Evolutionary conservation across 2,329 filamentous ascomycete species (phyloP).

Genomic region (Sordariomycetes sp.): DNA sequence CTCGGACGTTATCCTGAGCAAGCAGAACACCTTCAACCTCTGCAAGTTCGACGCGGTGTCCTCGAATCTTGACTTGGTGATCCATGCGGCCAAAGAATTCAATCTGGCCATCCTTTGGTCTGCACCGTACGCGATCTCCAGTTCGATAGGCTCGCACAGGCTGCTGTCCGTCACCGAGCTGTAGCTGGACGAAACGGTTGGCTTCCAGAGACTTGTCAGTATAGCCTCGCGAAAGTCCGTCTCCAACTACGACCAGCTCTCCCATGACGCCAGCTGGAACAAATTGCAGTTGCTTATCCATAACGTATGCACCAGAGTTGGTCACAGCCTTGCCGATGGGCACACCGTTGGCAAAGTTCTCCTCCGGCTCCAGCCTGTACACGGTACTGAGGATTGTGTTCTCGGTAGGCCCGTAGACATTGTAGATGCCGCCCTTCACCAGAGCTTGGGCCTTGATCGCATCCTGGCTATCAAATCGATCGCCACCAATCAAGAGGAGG

Average conservation of each 20-base stretch:
- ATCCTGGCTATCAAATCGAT: no score
- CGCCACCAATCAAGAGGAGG: constrained; percentile 6
- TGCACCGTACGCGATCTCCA: constrained; percentile 14
- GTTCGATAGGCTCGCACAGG: constrained; percentile 12
- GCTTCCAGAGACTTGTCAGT: constrained; percentile 2
- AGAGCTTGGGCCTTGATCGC: neutral
- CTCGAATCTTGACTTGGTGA: constrained; percentile 9
- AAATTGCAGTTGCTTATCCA: no score
- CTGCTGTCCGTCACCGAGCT: constrained; percentile 3
- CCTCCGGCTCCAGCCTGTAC: constrained; percentile 6
- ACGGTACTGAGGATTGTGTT: constrained; percentile 2
- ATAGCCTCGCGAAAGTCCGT: no score
- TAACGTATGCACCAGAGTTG: no score
- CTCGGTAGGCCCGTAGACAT: constrained; percentile 9
- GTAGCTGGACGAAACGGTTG: constrained; percentile 7
- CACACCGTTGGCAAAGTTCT: no score
- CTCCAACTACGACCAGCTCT: no score
- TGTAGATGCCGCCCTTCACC: constrained; percentile 2
- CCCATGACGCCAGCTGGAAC: no score
- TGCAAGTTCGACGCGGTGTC: constrained; percentile 7
- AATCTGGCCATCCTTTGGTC: constrained; percentile 11
- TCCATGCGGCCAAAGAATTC: constrained; percentile 10
- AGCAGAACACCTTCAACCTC: no score
- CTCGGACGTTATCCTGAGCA: no score
- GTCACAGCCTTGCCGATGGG: no score